Evolutionary conservation across 1,139 yeast species (phyloP), one percentile per base, ranked within the genome.

Genomic region (Tardiomyces blankii): DNA sequence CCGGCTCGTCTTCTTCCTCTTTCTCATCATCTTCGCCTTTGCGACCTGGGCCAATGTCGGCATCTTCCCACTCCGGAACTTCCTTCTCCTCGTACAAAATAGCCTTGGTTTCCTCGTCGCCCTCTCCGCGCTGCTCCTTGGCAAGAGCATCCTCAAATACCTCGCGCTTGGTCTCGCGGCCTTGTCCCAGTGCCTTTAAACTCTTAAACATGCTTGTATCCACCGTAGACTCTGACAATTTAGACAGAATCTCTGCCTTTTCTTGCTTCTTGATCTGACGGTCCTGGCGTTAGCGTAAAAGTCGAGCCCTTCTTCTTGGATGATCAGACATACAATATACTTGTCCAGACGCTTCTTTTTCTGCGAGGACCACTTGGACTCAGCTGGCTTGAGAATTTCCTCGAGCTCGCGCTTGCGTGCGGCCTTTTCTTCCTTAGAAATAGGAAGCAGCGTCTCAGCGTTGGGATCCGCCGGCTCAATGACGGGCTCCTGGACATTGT

Each of bases 181-280:
- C 95, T 30, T 77, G 75, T 47, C 96, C 96, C 44, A 89, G 70
- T 2, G 76, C 73, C 61, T 85, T 86, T 38, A 93, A 75, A 39
- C 91, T 82, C 18, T 79, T 79, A 54, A 86, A 67, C 16, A 76
- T 57, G 0, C 78, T 66, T 0, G 95, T 79, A 57, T 89, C 95
- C 41, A 89, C 74, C 30, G 54, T 55, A 13, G 66, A 56, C 51
- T 80, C 78, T 1, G 94, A 80, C 42, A 91, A 71, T 60, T 88
- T 89, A 49, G 81, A 80, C 41, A 91, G 69, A 48, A 91, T 69
- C 3, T 75, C 75, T 55, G 83, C 85, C 65, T 85, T 86, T 65
- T 91, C 97, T 61, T 89, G 95, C 61, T 95, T 74, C 55, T 84
- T 83, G 52, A 91, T 64, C 63, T 91, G 97, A 64, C 53, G 48